A percentile compares a stretch with the other conserved stretches of the same genome.
Evolutionary conservation across 805 yeast genomes (phyloP).

Genomic region (Debaryomyces maramus): DNA sequence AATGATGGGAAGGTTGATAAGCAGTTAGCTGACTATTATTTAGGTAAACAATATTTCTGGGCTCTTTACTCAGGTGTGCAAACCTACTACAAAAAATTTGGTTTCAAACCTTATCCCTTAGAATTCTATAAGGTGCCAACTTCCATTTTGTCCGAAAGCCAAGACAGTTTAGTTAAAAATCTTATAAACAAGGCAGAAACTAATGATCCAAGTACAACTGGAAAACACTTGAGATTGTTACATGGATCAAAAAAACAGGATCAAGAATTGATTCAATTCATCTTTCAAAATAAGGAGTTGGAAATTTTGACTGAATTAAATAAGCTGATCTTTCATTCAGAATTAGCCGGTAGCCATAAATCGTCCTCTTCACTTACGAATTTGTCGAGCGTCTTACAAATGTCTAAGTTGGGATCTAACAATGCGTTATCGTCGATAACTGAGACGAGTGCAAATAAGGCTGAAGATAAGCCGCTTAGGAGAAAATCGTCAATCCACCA

Average conservation of each 20-base stretch:
- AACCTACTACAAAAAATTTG: constrained; percentile 61
- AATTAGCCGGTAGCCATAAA: constrained; percentile 29
- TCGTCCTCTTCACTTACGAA: constrained; percentile 36
- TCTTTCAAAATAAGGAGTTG: constrained; percentile 36
- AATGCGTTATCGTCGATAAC: constrained; percentile 21
- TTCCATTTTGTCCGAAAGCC: constrained; percentile 14
- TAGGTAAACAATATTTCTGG: constrained; percentile 40
- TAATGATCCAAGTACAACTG: constrained; percentile 8
- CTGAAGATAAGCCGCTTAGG: constrained; percentile 1
- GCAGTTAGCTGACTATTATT: constrained; percentile 31
- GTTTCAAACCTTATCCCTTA: constrained; percentile 45
- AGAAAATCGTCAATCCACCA: constrained; percentile 29
- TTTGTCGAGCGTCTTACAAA: constrained; percentile 21
- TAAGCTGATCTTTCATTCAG: constrained; percentile 32
- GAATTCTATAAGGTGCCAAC: constrained; percentile 36
- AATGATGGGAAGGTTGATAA: constrained; percentile 28
- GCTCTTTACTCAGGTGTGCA: constrained; percentile 74
- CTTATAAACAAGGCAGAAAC: constrained; percentile 14
- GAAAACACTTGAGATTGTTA: constrained; percentile 32
- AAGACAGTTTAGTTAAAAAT: constrained; percentile 20
- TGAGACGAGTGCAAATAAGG: constrained; percentile 9
- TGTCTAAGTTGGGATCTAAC: constrained; percentile 21
- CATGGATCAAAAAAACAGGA: constrained; percentile 24
- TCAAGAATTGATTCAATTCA: constrained; percentile 26
- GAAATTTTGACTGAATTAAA: constrained; percentile 38